Conservation (phyloP, 2,329 filamentous ascomycete species). For the Periconia sp. region DNA sequence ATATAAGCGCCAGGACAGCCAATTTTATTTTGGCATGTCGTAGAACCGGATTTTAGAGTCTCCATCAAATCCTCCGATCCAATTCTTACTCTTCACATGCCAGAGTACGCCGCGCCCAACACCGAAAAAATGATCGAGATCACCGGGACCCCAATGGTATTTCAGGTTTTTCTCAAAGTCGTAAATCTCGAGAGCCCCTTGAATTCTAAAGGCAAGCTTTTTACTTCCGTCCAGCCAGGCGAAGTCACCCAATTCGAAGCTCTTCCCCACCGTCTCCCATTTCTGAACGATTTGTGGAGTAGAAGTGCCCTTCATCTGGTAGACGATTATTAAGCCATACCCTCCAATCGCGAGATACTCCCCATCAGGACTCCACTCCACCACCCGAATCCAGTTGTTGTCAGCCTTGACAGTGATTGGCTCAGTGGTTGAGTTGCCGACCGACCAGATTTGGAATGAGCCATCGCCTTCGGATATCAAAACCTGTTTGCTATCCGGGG, state of each 20-base stretch:
- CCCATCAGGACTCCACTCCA: constrained; percentile 13
- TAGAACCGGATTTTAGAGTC: too few relatives aligned
- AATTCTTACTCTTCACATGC: too few relatives aligned
- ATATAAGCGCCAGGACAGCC: too few relatives aligned
- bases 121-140: constrained; percentile 9
- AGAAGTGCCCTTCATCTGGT: constrained; percentile 2
- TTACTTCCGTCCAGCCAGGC: constrained; percentile 10
- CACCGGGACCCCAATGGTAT: constrained; percentile 1
- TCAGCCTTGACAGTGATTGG: constrained; percentile 8
- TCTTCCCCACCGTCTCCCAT: constrained; percentile 5
- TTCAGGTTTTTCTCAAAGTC: constrained; percentile 13
- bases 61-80: background rate
- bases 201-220: constrained; percentile 6
- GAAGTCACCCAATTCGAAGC: background rate
- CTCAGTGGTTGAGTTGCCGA: constrained; percentile 6
- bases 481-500: constrained; percentile 14
- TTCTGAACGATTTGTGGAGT: constrained; percentile 6
- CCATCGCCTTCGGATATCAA: constrained; percentile 5
- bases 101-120: too few relatives aligned
- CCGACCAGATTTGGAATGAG: constrained; percentile 12
- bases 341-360: constrained; percentile 6
- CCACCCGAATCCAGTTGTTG: constrained; percentile 7
- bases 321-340: constrained; percentile 1
- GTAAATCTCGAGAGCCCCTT: constrained; percentile 8
- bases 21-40: too few relatives aligned